Evolutionary conservation across 257 asterid genomes (phyloP), one percentile per base, ranked within the genome.

Genomic region (Mitragyna speciosa): DNA sequence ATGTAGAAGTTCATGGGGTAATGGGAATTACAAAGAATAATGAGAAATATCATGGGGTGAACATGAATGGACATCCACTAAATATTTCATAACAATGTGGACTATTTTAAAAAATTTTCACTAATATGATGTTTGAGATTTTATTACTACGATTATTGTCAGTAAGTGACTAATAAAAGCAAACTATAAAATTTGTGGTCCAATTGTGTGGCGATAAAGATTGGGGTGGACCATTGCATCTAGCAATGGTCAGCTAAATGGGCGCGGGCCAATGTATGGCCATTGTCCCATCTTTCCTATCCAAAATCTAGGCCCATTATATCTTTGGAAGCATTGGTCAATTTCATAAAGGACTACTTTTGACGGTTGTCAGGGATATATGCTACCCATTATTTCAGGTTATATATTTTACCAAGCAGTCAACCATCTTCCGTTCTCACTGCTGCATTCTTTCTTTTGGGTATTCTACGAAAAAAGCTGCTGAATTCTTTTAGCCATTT

Each of bases 261-360:
- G 82, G 72, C 78, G 83, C 80, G 87, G 89, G 87, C 67, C 82
- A 64, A 69, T 58, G 75, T 70, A 17, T 76, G 47, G 61, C 75
- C 83, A 41, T 43, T 76, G 45, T 61, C 79, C 47, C 26, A 9
- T 54, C 78, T 75, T 75, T 41, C 31, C 8, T 12, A 20, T 31
- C 43, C 70, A 7, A 20, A 49, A 12, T 33, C 30, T 10, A 26
- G 77, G 84, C 80, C 83, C 85, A 82, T 77, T 39, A 67, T 73
- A 48, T 20, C 31, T 43, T 78, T 80, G 81, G 77, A 83, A 69
- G 73, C 64, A 75, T 83, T 58, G 51, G 65, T 43, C 43, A 41
- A 14, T 66, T 78, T 58, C 36, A 70, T 39, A 74, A 70, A 58
- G 45, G 41, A 45, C 36, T 51, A 1, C 15, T 61, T 76, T 41